Evolutionary conservation across 495 filamentous ascomycete species (phyloP), one percentile per base, ranked within the genome.

Genomic region (Aspergillus asperescens): DNA sequence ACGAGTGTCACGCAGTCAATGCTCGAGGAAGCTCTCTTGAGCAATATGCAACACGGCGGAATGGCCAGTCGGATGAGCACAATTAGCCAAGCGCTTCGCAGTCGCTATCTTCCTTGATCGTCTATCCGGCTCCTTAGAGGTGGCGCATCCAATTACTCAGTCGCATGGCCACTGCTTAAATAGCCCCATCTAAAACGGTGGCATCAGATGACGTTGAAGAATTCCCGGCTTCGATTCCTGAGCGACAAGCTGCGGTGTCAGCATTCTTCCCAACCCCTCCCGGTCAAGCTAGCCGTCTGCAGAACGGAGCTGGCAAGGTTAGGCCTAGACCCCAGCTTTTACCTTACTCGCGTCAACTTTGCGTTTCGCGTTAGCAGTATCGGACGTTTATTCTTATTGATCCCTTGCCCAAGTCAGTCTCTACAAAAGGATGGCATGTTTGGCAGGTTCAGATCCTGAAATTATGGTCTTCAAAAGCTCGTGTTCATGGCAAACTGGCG

Each of bases 1-100:
- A 82, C 92, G 7, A 95, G 90, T 40, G 89, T 98, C 19, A 95
- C 92, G 13, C 90, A 96, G 62, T 92, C 87, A 13, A 92, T 91
- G 0, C 75, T 98, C 40, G 93, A 98, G 64, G 93, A 97, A 59
- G 90, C 88, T n/a, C 73, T 95, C 22, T 75, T 90, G 35, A 96
- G 90, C 63, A 87, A 90, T 49, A 95, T 98, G 83, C 87, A 92
- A 61, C 83, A 88, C 56, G 78, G 78, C 5, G 80, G 86, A 8
- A 81, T 89, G 79, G 87, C 85, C n/a, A 95, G 90, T 61, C 79
- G 90, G 54, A 90, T 95, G 79, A 92, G 89, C 62, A 88, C 81
- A 6, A 80, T 97, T 43, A 86, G 88, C 56, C 84, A 88, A 62
- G 80, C 79, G 15, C 57, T 82, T 24, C 73, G 80, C 25, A 79